These are phyloP conservation scores for Arthroderma sp. DNA, from an alignment of 2,329 filamentous ascomycete species.

Conservation along the genomic window DNA sequence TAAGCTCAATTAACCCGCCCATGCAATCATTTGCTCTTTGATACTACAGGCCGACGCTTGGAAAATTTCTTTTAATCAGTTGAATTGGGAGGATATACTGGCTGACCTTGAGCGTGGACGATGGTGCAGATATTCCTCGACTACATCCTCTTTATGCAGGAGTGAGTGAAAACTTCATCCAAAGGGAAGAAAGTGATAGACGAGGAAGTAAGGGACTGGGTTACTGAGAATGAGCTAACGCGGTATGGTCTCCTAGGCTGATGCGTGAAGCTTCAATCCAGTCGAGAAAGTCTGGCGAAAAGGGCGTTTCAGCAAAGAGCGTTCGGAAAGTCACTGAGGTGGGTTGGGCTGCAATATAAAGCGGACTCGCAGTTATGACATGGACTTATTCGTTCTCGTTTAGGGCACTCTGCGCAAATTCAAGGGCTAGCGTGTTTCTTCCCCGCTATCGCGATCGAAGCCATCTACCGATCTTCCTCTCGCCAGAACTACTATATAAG, in stretches of 20 bases:
- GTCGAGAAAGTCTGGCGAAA: slow-evolving; percentile 60
- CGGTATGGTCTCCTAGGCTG: slow-evolving; percentile 37
- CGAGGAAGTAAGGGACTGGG: too few relatives aligned
- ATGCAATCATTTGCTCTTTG: not conserved
- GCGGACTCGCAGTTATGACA: not conserved
- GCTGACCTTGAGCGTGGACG: too few relatives aligned
- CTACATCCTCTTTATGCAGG: slow-evolving; percentile 67
- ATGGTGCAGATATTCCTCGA: slow-evolving; percentile 57
- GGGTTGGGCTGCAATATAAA: slow-evolving; percentile 16
- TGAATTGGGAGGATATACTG: not conserved
- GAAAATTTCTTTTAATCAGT: slow-evolving; percentile 1
- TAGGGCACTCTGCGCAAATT: slow-evolving; percentile 56
- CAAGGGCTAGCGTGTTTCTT: slow-evolving; percentile 41
- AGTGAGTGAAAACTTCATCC: slow-evolving; percentile 29
- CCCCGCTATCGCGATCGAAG: too few relatives aligned
- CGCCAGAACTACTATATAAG: too few relatives aligned
- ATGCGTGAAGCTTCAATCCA: slow-evolving; percentile 69
- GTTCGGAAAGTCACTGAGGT: slow-evolving; percentile 68
- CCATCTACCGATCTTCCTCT: too few relatives aligned
- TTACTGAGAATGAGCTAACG: too few relatives aligned
- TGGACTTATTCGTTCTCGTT: not conserved
- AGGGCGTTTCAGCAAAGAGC: slow-evolving; percentile 58
- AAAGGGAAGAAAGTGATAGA: not conserved
- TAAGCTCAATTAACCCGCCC: slow-evolving; percentile 28
- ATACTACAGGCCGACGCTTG: not conserved